Percentiles rank a stretch among this genome's conserved stretches.
Conservation (phyloP, 495 filamentous ascomycete species). For the Astrothelium macrocarpum region DNA sequence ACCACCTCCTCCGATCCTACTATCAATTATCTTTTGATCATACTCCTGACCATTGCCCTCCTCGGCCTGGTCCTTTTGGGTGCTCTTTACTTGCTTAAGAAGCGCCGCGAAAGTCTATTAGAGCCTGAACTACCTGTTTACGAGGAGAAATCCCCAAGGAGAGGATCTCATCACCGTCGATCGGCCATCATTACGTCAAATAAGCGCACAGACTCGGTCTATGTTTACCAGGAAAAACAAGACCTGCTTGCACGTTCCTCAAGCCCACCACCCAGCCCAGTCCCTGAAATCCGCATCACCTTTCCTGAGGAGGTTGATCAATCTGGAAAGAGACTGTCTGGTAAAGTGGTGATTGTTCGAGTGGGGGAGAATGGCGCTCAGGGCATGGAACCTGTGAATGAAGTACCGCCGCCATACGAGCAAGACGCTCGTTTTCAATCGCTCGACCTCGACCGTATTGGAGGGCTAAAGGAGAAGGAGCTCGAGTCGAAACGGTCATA, state of each 20-base stretch:
- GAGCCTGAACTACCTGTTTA: constrained; percentile 48
- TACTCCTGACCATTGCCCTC: constrained; percentile 66
- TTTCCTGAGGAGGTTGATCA: constrained; percentile 93
- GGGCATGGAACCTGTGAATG: constrained; percentile 75
- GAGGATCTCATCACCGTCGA: constrained; percentile 24
- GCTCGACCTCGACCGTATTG: constrained; percentile 87
- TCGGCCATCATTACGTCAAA: constrained; percentile 30
- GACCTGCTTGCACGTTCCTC: constrained; percentile 63
- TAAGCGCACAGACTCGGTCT: constrained; percentile 55
- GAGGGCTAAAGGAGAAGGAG: constrained; percentile 86
- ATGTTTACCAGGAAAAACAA: constrained; percentile 64
- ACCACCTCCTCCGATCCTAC: constrained; percentile 38
- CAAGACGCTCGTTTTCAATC: constrained; percentile 72
- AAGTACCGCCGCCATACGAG: constrained; percentile 84
- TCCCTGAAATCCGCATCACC: constrained; percentile 95
- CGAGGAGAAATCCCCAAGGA: constrained; percentile 33
- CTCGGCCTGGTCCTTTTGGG: constrained; percentile 56
- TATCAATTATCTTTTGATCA: constrained; percentile 66
- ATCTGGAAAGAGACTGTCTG: constrained; percentile 67
- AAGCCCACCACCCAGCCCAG: constrained; percentile 64
- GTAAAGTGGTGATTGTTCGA: constrained; percentile 81
- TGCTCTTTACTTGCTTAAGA: constrained; percentile 60
- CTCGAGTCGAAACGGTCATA: constrained; percentile 5
- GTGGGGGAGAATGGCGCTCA: constrained; percentile 74
- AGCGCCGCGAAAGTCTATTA: constrained; percentile 44